Base-by-base conservation (phyloP, 2,329 filamentous ascomycete genomes). In the Sarocladium brachiariae region DNA sequence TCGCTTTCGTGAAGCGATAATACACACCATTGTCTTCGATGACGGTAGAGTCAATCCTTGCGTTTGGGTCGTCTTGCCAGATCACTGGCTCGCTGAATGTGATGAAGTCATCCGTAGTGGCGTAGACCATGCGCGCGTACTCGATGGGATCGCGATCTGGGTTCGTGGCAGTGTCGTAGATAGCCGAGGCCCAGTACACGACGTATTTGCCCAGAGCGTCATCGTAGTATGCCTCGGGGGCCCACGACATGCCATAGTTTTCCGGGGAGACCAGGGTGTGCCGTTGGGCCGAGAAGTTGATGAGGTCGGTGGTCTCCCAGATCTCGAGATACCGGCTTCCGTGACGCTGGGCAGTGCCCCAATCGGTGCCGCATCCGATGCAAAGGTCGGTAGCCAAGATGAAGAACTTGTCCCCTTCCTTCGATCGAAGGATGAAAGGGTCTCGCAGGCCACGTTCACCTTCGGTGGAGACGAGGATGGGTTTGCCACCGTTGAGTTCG, bases 121-220 rank as follows among this genome's bases (percentile, higher is more conserved):
- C 68, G 54, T 72, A 74, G 49, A 76, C 60, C 72, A 76, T 75
- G 23, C 72, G 68, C 75, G 70, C 56, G 55, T 77, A 77, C 0
- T 71, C 70, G 2, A 59, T 52, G 3, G 68, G 69, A 0, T 68
- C 70, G 27, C 71, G 74, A 3, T 66, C 59, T 0, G 63, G 55
- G 21, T 76, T 74, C 31, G 57, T 56, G 30, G 65, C 64, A 37
- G 63, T 63, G 1, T 56, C 61, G 50, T 74, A 75, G 4, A 74
- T 62, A 2, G 66, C 53, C 1, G 59, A 61, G 8, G 59, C 59
- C 71, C 71, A 75, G 57, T 69, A 74, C 16, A 67, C 65, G 16
- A 67, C 33, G 33, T 72, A 74, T 4, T 59, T 56, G 9, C 64
- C 65, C 9, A 71, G 60, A 0, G 58, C 59, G 1, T 63, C 55